These are phyloP conservation scores for Raddia distichophylla DNA, from an alignment of 176 grass and related monocot genomes.

Conservation along the genomic window DNA sequence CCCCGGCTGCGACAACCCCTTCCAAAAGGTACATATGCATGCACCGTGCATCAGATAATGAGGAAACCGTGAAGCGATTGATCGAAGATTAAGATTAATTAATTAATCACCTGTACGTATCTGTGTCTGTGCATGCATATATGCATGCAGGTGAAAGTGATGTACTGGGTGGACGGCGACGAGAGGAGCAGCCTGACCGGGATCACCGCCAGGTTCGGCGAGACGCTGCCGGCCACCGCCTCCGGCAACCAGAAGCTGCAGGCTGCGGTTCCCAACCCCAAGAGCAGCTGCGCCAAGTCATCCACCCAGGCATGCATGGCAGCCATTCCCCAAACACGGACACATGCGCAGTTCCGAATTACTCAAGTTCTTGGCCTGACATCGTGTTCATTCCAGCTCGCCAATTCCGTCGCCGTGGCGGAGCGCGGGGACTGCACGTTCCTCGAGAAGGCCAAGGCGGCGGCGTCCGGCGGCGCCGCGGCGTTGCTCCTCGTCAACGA, in stretches of 20 bases:
- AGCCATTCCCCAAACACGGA: not conserved
- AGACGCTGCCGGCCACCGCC: constrained; percentile 41
- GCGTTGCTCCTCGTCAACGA: constrained; percentile 72
- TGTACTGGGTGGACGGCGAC: constrained; percentile 67
- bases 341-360: not conserved
- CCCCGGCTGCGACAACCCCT: constrained; percentile 65
- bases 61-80: not conserved
- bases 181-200: constrained; percentile 60
- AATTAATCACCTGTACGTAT: not conserved
- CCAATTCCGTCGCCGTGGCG: constrained; percentile 52
- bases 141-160: constrained; percentile 66
- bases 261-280: constrained; percentile 48
- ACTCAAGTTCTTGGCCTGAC: not conserved
- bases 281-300: constrained; percentile 55
- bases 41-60: not conserved
- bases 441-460: constrained; percentile 67
- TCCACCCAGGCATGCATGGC: constrained; percentile 31
- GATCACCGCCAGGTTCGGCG: constrained; percentile 77
- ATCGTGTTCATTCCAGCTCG: constrained; percentile 20
- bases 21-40: constrained; percentile 47
- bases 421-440: constrained; percentile 79
- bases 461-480: constrained; percentile 53
- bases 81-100: not conserved
- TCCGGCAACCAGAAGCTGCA: constrained; percentile 14
- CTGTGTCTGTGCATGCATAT: constrained; percentile 3